Conservation (phyloP, 345 rosid species). For the Pelargonium nanum region DNA sequence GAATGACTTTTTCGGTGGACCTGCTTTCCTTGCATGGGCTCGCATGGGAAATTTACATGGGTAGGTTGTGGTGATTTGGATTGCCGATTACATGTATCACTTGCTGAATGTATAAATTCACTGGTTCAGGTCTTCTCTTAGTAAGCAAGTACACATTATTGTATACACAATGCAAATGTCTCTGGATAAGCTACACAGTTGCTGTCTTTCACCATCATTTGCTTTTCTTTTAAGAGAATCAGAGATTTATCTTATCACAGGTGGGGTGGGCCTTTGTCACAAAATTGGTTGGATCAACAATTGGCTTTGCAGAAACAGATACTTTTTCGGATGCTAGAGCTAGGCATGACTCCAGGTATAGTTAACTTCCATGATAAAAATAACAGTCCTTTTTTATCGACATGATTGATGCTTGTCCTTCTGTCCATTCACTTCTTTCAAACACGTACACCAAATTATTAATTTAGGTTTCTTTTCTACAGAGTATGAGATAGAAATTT, state of each 20-base stretch:
- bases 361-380: constrained; percentile 1
- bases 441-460: background rate
- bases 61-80: constrained; percentile 26
- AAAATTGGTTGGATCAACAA: constrained; percentile 78
- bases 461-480: background rate
- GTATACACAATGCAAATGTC: background rate
- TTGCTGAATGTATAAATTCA: background rate
- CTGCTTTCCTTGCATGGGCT: constrained; percentile 99
- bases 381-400: background rate
- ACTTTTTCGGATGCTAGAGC: constrained; percentile 68
- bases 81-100: background rate
- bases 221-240: constrained; percentile 1
- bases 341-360: constrained; percentile 96
- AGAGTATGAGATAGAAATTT: background rate
- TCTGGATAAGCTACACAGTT: background rate
- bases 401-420: background rate
- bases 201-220: background rate
- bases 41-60: constrained; percentile 98
- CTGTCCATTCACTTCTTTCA: background rate
- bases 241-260: constrained; percentile 26
- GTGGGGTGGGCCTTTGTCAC: constrained; percentile 91
- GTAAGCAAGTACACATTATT: too few species aligned
- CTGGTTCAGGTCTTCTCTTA: background rate
- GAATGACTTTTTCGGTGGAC: constrained; percentile 87
- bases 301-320: constrained; percentile 70